Evolutionary conservation across 805 yeast genomes (phyloP).

Genomic region (Metschnikowia proteae): DNA sequence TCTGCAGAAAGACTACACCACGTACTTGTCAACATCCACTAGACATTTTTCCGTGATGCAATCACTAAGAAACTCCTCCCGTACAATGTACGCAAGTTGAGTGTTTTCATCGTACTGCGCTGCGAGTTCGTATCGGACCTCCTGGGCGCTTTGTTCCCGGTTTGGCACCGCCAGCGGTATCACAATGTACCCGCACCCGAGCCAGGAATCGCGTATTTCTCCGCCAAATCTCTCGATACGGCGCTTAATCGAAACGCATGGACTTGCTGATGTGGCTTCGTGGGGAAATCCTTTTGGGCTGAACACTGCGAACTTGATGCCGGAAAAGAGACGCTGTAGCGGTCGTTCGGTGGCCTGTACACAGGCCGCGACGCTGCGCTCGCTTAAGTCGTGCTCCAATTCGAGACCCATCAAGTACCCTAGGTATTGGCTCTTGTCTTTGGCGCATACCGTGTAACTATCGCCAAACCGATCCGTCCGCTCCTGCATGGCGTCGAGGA

Average conservation of each 20-base stretch:
- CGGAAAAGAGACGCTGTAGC: constrained; percentile 32
- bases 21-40: constrained; percentile 6
- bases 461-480: constrained; percentile 62
- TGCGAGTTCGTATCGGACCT: constrained; percentile 11
- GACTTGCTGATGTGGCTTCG: not conserved
- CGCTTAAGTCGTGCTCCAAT: constrained; percentile 8
- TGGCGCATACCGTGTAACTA: constrained; percentile 43
- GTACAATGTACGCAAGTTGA: constrained; percentile 35
- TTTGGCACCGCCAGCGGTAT: constrained; percentile 17
- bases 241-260: constrained; percentile 9
- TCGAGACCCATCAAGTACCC: constrained; percentile 8
- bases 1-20: not conserved
- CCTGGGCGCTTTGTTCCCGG: constrained; percentile 5
- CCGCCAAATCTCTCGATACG: constrained; percentile 48
- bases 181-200: constrained; percentile 39
- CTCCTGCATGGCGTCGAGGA: constrained; percentile 18
- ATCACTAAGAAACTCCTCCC: constrained; percentile 29
- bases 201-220: not conserved
- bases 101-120: constrained; percentile 13
- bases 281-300: constrained; percentile 6
- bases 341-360: constrained; percentile 12
- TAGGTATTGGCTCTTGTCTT: constrained; percentile 6
- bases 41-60: constrained; percentile 8
- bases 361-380: constrained; percentile 1
- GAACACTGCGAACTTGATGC: constrained; percentile 30